Evolutionary conservation across 2,329 filamentous ascomycete genomes (phyloP).

Genomic region (Ceratocystis colombiana): DNA sequence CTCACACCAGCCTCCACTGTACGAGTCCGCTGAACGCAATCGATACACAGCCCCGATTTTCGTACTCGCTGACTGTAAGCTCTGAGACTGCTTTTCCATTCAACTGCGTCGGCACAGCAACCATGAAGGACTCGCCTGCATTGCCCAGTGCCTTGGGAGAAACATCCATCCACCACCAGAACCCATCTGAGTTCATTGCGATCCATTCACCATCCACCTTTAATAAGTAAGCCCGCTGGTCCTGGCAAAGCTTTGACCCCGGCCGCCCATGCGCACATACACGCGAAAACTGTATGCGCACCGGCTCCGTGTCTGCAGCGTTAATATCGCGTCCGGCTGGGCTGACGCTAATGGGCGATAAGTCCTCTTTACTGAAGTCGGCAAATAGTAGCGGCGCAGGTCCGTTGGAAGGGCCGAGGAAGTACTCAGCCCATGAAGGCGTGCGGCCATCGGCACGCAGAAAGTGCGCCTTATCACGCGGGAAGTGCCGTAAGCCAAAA

Average conservation of each 20-base stretch:
- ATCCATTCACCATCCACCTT: conserved; percentile 33
- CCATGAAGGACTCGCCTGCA: conserved; percentile 56
- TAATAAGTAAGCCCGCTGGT: conserved; percentile 10
- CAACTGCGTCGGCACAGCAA: conserved; percentile 50
- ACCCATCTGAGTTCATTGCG: conserved; percentile 66
- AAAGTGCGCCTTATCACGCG: conserved; percentile 55
- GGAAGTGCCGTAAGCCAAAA: conserved; percentile 75
- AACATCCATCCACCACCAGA: conserved; percentile 74
- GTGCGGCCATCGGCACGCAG: conserved; percentile 62
- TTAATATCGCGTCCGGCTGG: conserved; percentile 46
- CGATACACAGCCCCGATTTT: conserved; percentile 26
- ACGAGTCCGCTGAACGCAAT: conserved; percentile 35
- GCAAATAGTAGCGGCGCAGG: conserved; percentile 41
- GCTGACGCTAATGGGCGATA: conserved; percentile 49
- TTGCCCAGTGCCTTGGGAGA: conserved; percentile 53
- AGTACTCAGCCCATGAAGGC: conserved; percentile 73
- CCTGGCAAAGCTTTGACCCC: background rate
- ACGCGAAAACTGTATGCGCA: conserved; percentile 73
- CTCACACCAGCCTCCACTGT: conserved; percentile 42
- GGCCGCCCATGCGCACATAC: conserved; percentile 55
- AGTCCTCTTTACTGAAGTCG: conserved; percentile 41
- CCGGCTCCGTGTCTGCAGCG: conserved; percentile 44
- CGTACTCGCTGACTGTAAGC: conserved; percentile 41
- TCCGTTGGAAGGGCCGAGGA: conserved; percentile 47
- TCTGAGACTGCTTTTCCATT: conserved; percentile 41